Evolutionary conservation across 768 basidiomycete genomes (phyloP), one percentile per base, ranked within the genome.

Genomic region (Boletus tylopilopsis): DNA sequence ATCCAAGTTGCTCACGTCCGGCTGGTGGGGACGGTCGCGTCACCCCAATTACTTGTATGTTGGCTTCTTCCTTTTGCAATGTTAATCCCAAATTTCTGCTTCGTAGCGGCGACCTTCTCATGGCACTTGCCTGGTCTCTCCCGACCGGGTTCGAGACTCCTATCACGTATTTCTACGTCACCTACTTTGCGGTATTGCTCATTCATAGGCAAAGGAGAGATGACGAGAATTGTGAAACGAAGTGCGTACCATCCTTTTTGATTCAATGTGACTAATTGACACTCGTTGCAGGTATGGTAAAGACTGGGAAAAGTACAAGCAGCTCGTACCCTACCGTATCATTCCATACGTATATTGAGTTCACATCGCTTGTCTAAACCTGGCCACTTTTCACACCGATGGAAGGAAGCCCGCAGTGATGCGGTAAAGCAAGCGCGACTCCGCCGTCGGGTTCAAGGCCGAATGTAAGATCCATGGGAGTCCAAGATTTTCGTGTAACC

Each of bases 1-100:
- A 13, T 85, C 90, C 3, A 96, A 92, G 67, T 76, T 99, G 29
- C 78, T 99, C 23, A 95, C 84, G 24, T 90, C 90, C 5, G 96
- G 96, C 7, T 98, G 96, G 96, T 99, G 96, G 96, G 95, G 94
- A 9, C 69, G 78, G 42, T 94, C 89, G 0, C 80, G 90, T 34
- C 96, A 99, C 68, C 96, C 96, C 1, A 94, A 94, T 60, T 94
- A 94, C 68, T 63, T 91, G 87, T 87, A 55, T 47, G 81, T 69
- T 41, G 25, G 13, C 18, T 10, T 7, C 22, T 25, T 16, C 13
- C 38, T 13, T 21, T 12, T 29, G 13, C 3, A n/a, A 15, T 25
- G 13, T 25, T 34, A 13, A 56, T 43, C 4, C 29, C 5, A 30
- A 3, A 43, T 30, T 49, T 43, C 11, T 22, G 3, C 23, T 18